Conservation (phyloP, 1,284 basidiomycete species). For the Ganoderma boninense region DNA sequence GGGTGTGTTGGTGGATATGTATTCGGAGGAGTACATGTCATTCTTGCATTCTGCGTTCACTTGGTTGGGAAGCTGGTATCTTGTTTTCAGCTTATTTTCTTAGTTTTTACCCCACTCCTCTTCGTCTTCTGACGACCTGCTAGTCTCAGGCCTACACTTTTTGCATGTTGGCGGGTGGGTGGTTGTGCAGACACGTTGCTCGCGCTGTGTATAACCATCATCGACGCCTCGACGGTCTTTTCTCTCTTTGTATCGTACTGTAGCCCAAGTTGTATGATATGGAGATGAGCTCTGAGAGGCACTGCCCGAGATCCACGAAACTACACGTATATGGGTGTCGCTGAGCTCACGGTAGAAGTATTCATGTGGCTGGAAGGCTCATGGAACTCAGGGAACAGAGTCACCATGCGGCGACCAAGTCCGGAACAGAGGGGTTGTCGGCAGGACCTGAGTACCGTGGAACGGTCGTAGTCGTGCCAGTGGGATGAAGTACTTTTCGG, state of each 20-base stretch:
- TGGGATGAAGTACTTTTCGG: too few species aligned
- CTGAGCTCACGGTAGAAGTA: too few species aligned
- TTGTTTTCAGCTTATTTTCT: slow-evolving; percentile 1
- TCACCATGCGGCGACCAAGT: too few species aligned
- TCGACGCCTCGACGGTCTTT: slow-evolving; percentile 8
- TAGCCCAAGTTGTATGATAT: slow-evolving; percentile 18
- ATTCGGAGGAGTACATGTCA: background rate
- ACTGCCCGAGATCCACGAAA: background rate
- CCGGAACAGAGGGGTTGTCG: too few species aligned
- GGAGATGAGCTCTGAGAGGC: background rate
- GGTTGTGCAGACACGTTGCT: slow-evolving; percentile 4
- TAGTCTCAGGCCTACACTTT: slow-evolving; percentile 25
- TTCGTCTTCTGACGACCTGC: slow-evolving; percentile 25
- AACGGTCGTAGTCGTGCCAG: too few species aligned
- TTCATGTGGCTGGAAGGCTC: too few species aligned
- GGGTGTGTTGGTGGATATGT: background rate
- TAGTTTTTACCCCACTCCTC: background rate
- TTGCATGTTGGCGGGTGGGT: slow-evolving; percentile 15
- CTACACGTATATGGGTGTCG: too few species aligned
- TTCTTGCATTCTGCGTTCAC: background rate
- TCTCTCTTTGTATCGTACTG: slow-evolving; percentile 18
- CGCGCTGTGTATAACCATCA: slow-evolving; percentile 10
- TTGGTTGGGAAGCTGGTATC: slow-evolving; percentile 8
- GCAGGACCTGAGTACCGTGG: too few species aligned
- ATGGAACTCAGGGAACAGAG: too few species aligned